Conservation (phyloP, 805 yeast species). For the Brettanomyces anomalus region DNA sequence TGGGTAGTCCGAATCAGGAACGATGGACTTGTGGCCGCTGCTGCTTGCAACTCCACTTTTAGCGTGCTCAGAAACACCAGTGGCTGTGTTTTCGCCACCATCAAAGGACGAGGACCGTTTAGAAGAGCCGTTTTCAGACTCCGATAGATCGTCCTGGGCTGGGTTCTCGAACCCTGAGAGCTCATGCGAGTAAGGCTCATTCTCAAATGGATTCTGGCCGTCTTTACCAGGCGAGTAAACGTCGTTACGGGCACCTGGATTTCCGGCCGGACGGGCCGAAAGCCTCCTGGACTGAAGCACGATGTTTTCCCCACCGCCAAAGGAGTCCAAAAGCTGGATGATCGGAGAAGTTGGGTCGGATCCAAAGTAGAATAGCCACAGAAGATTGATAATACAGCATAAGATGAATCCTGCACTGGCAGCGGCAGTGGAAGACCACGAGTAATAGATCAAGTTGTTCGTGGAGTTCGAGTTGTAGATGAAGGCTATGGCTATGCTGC, state of each 20-base stretch:
- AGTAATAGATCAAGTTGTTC: constrained; percentile 66
- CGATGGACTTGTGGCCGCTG: not conserved
- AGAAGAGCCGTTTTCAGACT: constrained; percentile 9
- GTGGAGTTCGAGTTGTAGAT: constrained; percentile 80
- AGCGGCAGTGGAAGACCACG: constrained; percentile 60
- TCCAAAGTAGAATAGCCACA: constrained; percentile 87
- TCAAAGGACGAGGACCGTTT: constrained; percentile 11
- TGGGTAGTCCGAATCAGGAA: constrained; percentile 42
- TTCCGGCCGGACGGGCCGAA: not conserved
- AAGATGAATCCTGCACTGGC: constrained; percentile 90
- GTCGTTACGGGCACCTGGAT: not conserved
- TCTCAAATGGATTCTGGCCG: constrained; percentile 3
- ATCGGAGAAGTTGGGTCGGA: constrained; percentile 85
- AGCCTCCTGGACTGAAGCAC: not conserved
- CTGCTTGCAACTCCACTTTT: constrained; percentile 75
- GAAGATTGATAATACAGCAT: constrained; percentile 67
- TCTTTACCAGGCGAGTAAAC: not conserved
- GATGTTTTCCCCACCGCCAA: constrained; percentile 37
- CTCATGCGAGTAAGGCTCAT: constrained; percentile 5
- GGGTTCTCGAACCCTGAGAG: constrained; percentile 10
- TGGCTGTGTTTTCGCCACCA: constrained; percentile 71
- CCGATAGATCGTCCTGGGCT: constrained; percentile 30
- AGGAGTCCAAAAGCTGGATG: constrained; percentile 78
- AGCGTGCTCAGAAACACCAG: constrained; percentile 76
- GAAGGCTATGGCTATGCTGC: constrained; percentile 60